Evolutionary conservation across 768 basidiomycete species (phyloP).

Genomic region (Tricholoma furcatifolium): DNA sequence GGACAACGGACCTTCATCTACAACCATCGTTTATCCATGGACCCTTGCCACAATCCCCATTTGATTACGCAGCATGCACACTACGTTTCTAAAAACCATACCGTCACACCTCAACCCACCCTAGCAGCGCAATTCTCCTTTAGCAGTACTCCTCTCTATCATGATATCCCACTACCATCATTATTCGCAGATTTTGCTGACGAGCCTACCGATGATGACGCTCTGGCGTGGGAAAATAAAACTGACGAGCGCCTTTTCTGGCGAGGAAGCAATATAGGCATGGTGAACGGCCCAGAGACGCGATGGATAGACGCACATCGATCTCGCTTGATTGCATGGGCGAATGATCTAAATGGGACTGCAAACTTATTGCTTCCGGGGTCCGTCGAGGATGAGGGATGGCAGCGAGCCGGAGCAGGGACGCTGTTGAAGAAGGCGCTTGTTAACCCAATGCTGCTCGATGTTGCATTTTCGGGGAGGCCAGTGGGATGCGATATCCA

Average conservation of each 20-base stretch:
- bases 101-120: conserved; percentile 32
- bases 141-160: conserved; percentile 27
- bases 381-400: conserved; percentile 12
- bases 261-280: conserved; percentile 74
- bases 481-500: conserved; percentile 39
- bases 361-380: conserved; percentile 32
- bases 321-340: conserved; percentile 36
- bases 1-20: conserved; percentile 39
- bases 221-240: conserved; percentile 64
- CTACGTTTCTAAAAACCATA: conserved; percentile 38
- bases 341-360: conserved; percentile 33
- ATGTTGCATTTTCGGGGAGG: conserved; percentile 51
- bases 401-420: conserved; percentile 32
- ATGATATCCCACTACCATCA: conserved; percentile 44
- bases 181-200: conserved; percentile 40
- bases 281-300: conserved; percentile 30
- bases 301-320: conserved; percentile 50
- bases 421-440: conserved; percentile 27
- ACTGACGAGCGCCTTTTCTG: conserved; percentile 55
- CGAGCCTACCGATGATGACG: conserved; percentile 33
- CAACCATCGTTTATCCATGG: conserved; percentile 41
- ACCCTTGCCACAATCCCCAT: conserved; percentile 39
- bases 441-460: conserved; percentile 50
- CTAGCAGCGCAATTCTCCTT: conserved; percentile 45
- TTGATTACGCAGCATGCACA: conserved; percentile 41